Conservation (phyloP, 2,329 filamentous ascomycete species). For the Macrophomina tecta region DNA sequence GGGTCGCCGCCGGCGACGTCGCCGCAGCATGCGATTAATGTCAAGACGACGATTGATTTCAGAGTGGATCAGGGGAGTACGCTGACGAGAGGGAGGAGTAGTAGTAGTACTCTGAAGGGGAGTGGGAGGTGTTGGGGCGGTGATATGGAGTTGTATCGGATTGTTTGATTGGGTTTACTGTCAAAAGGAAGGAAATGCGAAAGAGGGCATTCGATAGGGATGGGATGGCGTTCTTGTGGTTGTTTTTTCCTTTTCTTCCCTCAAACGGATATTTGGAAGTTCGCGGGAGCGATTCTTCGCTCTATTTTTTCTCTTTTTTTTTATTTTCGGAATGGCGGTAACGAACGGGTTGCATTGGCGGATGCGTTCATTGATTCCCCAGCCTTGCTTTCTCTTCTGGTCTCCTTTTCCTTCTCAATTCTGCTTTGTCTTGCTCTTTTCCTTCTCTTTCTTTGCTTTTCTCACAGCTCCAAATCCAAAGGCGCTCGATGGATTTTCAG, state of each 20-base stretch:
- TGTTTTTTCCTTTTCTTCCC: no score
- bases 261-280: no score
- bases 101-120: neutral
- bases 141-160: slow-evolving; percentile 9
- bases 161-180: neutral
- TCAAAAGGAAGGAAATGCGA: neutral
- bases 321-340: no score
- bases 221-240: neutral
- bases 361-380: no score
- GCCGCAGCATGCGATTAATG: neutral
- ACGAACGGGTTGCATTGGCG: no score
- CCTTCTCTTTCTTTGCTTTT: no score
- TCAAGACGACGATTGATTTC: slow-evolving; percentile 2
- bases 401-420: no score
- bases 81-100: slow-evolving; percentile 1
- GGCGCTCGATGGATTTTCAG: no score
- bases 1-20: neutral
- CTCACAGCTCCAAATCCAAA: no score
- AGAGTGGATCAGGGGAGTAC: neutral
- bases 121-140: neutral
- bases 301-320: neutral
- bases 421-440: no score
- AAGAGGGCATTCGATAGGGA: neutral
- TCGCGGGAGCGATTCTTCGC: no score
- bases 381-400: no score